Evolutionary conservation across 371 early-diverging fungal species (phyloP), one percentile per base, ranked within the genome.

Genomic region (Apophysomyces variabilis): DNA sequence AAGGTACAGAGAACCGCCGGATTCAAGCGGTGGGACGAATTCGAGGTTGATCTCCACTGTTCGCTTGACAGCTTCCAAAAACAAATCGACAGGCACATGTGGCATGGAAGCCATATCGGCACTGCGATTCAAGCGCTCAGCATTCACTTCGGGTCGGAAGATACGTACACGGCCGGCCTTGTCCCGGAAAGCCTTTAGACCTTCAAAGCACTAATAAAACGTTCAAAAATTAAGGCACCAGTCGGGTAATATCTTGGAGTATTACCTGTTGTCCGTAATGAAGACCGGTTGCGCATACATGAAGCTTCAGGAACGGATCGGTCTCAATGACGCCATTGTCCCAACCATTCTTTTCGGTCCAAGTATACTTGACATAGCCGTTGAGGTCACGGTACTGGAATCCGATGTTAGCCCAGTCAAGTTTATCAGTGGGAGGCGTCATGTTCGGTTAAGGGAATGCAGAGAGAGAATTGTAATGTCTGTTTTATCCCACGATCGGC

Each of bases 181-280:
- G 79, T 86, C 85, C 21, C 90, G 80, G 85, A 90, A 93, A 5
- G 94, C 92, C 74, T 93, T 93, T 69, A 93, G 70, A 32, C 94
- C 94, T 80, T 93, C 94, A 69, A 93, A 93, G 70, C 89, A 88
- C 86, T 87, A 46, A 3, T 9, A 59, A 35, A 21, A 8, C 1
- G 11, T 50, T 21, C 21, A 1, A 41, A 11, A 26, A 0, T 32
- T 21, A 18, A 21, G 54, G 4, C 21, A 26, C 32, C 54, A 21
- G 4, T 21, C 21, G 5, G 18, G 21, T 1, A 16, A 11, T 8
- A 18, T 41, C 32, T 26, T 26, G 32, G 3, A 26, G n/a, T 9
- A n/a, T 18, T 4, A 87, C 87, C 75, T 89, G 82, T 72, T 92
- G 92, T 38, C 92, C 92, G 63, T 92, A 92, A 69, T 92, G 86